Conservation (phyloP, 495 filamentous ascomycete genomes). For the Xylaria acuta region DNA sequence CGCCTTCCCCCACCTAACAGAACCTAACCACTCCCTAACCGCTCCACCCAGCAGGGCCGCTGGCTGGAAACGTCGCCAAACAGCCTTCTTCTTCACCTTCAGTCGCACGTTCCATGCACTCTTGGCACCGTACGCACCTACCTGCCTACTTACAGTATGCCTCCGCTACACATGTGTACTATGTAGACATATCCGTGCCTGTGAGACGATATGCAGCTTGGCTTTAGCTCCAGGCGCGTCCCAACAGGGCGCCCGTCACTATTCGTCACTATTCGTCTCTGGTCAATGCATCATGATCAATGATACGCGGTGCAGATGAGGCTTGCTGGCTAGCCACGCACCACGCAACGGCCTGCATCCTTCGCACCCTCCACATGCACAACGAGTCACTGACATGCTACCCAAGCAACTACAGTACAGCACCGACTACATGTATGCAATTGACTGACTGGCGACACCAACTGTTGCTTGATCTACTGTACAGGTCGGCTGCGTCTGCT, state of each 20-base stretch:
- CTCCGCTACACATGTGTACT: conserved; percentile 1
- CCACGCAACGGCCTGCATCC: conserved; percentile 20
- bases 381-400: background rate
- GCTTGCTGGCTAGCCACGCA: conserved; percentile 12
- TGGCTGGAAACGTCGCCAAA: background rate
- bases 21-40: background rate
- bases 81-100: conserved; percentile 22
- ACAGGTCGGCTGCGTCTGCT: conserved; percentile 17
- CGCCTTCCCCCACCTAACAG: conserved; percentile 16
- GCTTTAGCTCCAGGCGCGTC: conserved; percentile 12
- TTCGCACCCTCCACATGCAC: conserved; percentile 8
- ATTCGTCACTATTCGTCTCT: conserved; percentile 8
- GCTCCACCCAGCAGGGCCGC: background rate
- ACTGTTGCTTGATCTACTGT: conserved; percentile 22
- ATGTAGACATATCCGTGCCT: conserved; percentile 20
- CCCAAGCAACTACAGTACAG: background rate
- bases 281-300: conserved; percentile 7
- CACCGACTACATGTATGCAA: background rate
- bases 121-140: conserved; percentile 4
- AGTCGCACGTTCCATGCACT: conserved; percentile 12
- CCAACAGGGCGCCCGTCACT: background rate
- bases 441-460: background rate
- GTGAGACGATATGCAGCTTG: conserved; percentile 23
- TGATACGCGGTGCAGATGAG: conserved; percentile 25
- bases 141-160: conserved; percentile 5